These are phyloP conservation scores for Kalaharituber pfeilii DNA, from an alignment of 2,329 filamentous ascomycete genomes.

Conservation along the genomic window DNA sequence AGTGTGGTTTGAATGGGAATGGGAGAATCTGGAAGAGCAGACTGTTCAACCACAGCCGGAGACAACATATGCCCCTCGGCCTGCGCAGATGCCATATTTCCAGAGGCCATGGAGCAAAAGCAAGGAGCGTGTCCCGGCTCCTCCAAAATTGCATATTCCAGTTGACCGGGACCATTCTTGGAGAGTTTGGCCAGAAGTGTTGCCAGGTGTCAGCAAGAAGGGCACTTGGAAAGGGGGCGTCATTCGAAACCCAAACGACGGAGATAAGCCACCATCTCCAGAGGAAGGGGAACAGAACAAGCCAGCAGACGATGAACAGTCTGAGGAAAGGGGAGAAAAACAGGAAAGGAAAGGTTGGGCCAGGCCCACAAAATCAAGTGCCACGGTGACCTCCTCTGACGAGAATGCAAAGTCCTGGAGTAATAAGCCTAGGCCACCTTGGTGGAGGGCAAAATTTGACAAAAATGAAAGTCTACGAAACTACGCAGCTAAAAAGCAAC, in stretches of 20 bases:
- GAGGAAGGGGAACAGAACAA: too few relatives aligned
- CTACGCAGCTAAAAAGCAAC: background rate
- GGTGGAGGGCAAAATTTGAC: background rate
- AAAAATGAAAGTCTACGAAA: background rate
- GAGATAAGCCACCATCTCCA: background rate
- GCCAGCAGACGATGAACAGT: too few relatives aligned
- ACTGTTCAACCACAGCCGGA: background rate
- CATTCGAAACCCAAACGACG: background rate
- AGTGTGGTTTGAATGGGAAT: conserved; percentile 1
- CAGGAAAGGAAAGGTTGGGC: background rate
- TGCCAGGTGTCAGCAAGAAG: background rate
- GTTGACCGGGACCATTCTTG: too few relatives aligned
- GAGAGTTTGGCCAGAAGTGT: background rate
- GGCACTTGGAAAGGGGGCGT: background rate
- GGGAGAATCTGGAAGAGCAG: background rate
- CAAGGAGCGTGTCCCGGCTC: background rate
- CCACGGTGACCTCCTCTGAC: background rate
- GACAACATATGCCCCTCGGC: background rate
- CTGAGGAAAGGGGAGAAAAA: background rate
- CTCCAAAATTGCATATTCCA: background rate
- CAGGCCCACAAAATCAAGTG: background rate
- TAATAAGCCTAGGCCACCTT: background rate
- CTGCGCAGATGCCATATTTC: background rate
- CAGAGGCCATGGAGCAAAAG: background rate
- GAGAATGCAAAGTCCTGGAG: background rate